Evolutionary conservation across 2,329 filamentous ascomycete species (phyloP), one percentile per base, ranked within the genome.

Genomic region (Beauveria asiatica): DNA sequence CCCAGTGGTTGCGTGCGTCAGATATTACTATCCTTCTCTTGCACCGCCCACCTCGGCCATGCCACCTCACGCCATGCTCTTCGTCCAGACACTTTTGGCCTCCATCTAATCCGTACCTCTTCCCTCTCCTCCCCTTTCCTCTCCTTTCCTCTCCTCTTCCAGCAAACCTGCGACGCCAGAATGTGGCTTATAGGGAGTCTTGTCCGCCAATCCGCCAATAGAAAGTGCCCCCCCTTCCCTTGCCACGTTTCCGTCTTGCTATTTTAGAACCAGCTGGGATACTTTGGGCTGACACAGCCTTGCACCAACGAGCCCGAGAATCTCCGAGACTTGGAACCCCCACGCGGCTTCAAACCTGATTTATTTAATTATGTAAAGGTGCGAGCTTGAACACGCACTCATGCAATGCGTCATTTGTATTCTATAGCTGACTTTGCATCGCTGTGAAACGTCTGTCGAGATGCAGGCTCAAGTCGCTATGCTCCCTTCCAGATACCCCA

Each of bases 21-120:
- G 39, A 50, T 57, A 57, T 57, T 57, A 57, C 55, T 57, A 23
- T 50, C 55, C 55, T 25, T 17, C 33, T 44, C 33, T 13, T 50
- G 45, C 55, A 57, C 55, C 30, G 55, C 55, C 55, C 45, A 25
- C 44, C 11, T 50, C 21, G 45, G 33, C 19, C 45, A 57, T 57
- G 55, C 33, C 21, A 42, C 55, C 23, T 57, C 10, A 52, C 50
- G 30, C 16, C 37, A 33, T 19, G 33, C 49, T 3, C n/a, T 30
- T 19, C 16, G 30, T 37, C 30, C 49, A 51, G 13, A 51, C 49
- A 39, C 6, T 16, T 39, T 13, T 37, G 11, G 33, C 48, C 27
- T 48, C 23, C 27, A 33, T 30, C 21, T 41, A n/a, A n/a, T n/a
- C n/a, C n/a, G n/a, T n/a, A 7, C 49, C 11, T 33, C 27, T 30